These are phyloP conservation scores for Triticum monococcum DNA, from an alignment of 176 grass and related monocot species.

Conservation along the genomic window DNA sequence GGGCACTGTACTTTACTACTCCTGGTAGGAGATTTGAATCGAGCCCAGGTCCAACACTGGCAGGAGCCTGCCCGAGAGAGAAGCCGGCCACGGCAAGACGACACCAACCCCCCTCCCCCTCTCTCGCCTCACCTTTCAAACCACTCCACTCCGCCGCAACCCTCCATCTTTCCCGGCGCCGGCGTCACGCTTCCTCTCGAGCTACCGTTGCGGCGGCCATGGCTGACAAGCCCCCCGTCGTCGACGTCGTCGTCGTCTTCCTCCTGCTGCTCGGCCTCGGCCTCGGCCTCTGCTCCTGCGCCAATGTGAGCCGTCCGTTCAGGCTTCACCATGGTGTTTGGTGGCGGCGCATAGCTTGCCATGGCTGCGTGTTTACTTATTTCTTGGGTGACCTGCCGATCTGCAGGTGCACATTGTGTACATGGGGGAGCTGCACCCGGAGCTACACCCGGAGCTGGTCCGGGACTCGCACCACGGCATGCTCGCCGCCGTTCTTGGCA, in stretches of 20 bases:
- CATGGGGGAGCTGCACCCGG: constrained; percentile 68
- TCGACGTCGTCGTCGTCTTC: constrained; percentile 23
- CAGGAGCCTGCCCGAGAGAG: background rate
- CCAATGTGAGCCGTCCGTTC: constrained; percentile 54
- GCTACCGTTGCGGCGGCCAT: background rate
- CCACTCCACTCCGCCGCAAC: constrained; percentile 3
- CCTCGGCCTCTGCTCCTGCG: constrained; percentile 37
- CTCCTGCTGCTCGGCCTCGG: constrained; percentile 36
- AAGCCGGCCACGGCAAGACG: background rate
- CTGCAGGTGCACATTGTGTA: constrained; percentile 91
- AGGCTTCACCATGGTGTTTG: constrained; percentile 6
- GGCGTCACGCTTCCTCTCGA: background rate
- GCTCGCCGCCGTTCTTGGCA: constrained; percentile 75
- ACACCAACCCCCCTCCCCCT: background rate
- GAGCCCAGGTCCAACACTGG: constrained; percentile 1
- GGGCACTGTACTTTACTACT: background rate
- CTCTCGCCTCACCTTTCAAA: constrained; percentile 23
- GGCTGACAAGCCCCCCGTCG: constrained; percentile 2
- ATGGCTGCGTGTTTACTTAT: background rate
- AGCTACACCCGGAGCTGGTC: constrained; percentile 40
- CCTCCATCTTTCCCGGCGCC: background rate
- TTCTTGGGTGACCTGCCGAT: background rate
- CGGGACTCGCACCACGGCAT: constrained; percentile 73
- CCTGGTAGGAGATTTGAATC: constrained; percentile 42
- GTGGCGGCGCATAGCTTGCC: background rate